Evolutionary conservation across 2,329 filamentous ascomycete genomes (phyloP).

Genomic region (Endocalyx cinctus): DNA sequence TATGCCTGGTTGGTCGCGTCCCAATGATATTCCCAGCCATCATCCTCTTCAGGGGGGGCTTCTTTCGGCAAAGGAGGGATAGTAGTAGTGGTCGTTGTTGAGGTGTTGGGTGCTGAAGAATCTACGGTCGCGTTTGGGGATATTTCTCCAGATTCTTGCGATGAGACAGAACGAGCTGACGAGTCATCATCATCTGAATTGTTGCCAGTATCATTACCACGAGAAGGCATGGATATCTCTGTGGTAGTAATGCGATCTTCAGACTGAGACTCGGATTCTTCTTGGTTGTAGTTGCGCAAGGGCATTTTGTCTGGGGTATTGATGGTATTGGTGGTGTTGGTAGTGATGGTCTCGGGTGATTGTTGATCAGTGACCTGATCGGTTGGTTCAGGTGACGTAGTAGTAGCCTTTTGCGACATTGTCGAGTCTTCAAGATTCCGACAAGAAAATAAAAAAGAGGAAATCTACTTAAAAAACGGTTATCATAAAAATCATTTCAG

Average conservation of each 20-base stretch:
- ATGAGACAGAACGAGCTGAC: slow-evolving; percentile 8
- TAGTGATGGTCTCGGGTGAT: background rate
- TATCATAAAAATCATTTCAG: slow-evolving; percentile 12
- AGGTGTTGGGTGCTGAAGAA: too few species aligned
- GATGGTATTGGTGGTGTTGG: slow-evolving; percentile 1
- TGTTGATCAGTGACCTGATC: slow-evolving; percentile 15
- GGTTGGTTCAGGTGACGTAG: slow-evolving; percentile 13
- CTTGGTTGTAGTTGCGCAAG: too few species aligned
- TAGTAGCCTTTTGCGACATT: slow-evolving; percentile 14
- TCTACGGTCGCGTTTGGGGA: slow-evolving; percentile 7
- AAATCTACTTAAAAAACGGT: slow-evolving; percentile 11
- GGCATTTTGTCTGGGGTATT: too few species aligned
- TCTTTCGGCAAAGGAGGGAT: slow-evolving; percentile 35
- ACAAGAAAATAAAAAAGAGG: too few species aligned
- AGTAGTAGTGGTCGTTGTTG: slow-evolving; percentile 6
- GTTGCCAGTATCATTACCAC: slow-evolving; percentile 2
- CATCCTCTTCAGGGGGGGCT: slow-evolving; percentile 45
- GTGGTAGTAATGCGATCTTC: too few species aligned
- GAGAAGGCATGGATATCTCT: slow-evolving; percentile 1
- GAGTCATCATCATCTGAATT: slow-evolving; percentile 3
- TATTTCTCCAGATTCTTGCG: slow-evolving; percentile 17
- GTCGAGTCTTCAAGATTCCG: too few species aligned
- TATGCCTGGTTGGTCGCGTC: slow-evolving; percentile 63
- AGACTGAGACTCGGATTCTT: too few species aligned
- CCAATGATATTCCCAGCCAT: slow-evolving; percentile 81